Percentiles rank a stretch among this genome's conserved stretches.
Conservation (phyloP, 177 flowering plant genomes). For the Tripterygium wilfordii region DNA sequence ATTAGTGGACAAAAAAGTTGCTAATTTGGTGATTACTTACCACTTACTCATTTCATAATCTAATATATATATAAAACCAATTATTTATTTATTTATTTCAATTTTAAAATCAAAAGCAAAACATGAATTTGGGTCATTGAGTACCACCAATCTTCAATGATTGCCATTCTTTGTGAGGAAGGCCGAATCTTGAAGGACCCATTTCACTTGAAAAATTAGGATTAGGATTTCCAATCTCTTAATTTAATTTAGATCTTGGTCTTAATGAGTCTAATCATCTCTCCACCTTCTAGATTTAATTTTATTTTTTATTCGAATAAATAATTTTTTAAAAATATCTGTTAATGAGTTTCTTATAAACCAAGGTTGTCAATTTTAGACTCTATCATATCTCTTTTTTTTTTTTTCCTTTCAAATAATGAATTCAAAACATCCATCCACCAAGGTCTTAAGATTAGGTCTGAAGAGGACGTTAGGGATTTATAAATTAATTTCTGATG, state of each 20-base stretch:
- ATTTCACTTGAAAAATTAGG: slow-evolving; percentile 20
- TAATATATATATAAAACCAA: not conserved
- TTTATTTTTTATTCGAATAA: not conserved
- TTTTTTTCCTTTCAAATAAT: not conserved
- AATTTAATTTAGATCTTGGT: slow-evolving; percentile 1
- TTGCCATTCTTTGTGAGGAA: slow-evolving; percentile 21
- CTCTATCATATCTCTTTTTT: not conserved
- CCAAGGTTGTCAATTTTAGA: slow-evolving; percentile 5
- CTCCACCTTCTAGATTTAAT: slow-evolving; percentile 10
- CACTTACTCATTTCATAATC: slow-evolving; percentile 8
- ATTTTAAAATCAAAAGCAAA: slow-evolving; percentile 6
- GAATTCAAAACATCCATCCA: not conserved
- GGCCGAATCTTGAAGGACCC: slow-evolving; percentile 23
- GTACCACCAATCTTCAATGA: slow-evolving; percentile 21
- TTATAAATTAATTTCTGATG: too few species aligned
- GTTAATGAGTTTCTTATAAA: not conserved
- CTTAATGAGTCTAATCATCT: slow-evolving; percentile 14
- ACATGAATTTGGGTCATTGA: slow-evolving; percentile 6
- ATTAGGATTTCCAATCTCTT: slow-evolving; percentile 8
- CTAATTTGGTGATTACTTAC: slow-evolving; percentile 3
- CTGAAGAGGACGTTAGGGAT: too few species aligned
- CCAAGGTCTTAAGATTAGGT: too few species aligned
- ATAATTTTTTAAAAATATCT: not conserved
- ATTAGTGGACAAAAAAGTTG: not conserved
- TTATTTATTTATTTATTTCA: not conserved